Percentiles rank a stretch among this genome's conserved stretches.
Conservation (phyloP, 805 yeast species). For the Cyberlindnera euphorbiae region DNA sequence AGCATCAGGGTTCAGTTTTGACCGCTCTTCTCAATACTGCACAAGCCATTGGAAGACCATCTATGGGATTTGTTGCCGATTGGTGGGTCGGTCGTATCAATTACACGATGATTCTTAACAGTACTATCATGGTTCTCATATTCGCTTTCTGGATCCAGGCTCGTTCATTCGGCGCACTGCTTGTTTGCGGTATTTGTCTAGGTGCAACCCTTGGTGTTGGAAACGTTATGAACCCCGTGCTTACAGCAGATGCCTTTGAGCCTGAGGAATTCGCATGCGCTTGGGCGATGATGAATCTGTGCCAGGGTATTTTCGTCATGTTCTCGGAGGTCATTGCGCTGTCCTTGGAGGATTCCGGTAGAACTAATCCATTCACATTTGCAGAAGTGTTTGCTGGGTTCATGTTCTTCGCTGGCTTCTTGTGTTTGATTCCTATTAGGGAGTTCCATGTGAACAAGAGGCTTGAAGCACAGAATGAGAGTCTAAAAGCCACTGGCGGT, state of each 20-base stretch:
- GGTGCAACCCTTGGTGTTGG: constrained; percentile 43
- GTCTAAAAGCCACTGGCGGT: not conserved
- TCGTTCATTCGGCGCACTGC: constrained; percentile 33
- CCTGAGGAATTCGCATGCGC: constrained; percentile 34
- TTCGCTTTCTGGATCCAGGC: constrained; percentile 45
- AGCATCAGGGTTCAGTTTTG: constrained; percentile 38
- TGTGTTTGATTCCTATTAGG: constrained; percentile 42
- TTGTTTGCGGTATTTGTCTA: constrained; percentile 36
- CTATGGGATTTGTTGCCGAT: constrained; percentile 43
- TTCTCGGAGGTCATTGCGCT: constrained; percentile 54
- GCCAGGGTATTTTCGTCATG: constrained; percentile 32
- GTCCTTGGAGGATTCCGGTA: constrained; percentile 30
- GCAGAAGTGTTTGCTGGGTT: constrained; percentile 57
- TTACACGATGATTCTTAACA: constrained; percentile 35
- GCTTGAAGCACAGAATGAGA: constrained; percentile 5
- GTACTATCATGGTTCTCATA: constrained; percentile 31
- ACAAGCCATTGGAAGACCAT: constrained; percentile 45
- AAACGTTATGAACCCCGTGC: constrained; percentile 37
- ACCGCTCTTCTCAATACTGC: constrained; percentile 43
- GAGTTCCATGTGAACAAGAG: constrained; percentile 43
- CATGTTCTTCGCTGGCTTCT: constrained; percentile 37
- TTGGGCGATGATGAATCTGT: constrained; percentile 33
- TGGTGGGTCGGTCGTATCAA: constrained; percentile 40
- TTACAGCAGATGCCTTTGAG: constrained; percentile 36
- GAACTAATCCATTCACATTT: constrained; percentile 43